These are phyloP conservation scores for Coniferiporia weirii DNA, from an alignment of 1,284 basidiomycete genomes.

Conservation along the genomic window DNA sequence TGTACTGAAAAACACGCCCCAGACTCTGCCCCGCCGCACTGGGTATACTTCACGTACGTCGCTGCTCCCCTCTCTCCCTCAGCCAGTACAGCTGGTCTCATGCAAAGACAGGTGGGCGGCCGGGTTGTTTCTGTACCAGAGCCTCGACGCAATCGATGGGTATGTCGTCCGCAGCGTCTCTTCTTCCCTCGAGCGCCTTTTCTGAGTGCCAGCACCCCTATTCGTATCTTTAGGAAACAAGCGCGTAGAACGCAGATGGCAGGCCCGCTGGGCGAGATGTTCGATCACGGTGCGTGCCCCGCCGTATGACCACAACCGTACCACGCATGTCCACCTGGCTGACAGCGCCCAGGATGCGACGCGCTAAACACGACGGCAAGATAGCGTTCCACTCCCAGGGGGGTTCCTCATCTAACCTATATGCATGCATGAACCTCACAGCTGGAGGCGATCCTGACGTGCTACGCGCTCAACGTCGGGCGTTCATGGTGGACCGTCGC, in stretches of 20 bases:
- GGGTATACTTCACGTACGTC: constrained; percentile 82
- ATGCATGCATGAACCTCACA: constrained; percentile 28
- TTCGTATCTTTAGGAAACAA: constrained; percentile 65
- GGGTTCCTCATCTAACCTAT: background rate
- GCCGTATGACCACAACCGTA: constrained; percentile 16
- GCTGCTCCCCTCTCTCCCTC: background rate
- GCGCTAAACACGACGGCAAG: constrained; percentile 91
- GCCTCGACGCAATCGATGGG: constrained; percentile 86
- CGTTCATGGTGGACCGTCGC: constrained; percentile 95
- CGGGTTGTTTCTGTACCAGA: constrained; percentile 92
- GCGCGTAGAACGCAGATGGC: constrained; percentile 94
- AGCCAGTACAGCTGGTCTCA: background rate
- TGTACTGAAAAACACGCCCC: constrained; percentile 49
- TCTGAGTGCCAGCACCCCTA: background rate
- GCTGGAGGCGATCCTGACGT: constrained; percentile 80
- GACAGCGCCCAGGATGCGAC: constrained; percentile 57
- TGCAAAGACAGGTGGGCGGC: constrained; percentile 64
- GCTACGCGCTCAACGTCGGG: constrained; percentile 86
- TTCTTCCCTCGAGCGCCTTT: too few species aligned
- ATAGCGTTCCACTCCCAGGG: background rate
- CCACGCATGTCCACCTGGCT: background rate
- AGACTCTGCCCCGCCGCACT: constrained; percentile 62
- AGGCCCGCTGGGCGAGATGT: constrained; percentile 93
- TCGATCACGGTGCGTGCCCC: constrained; percentile 79
- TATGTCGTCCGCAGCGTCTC: constrained; percentile 31